These are phyloP conservation scores for Fusarium sp. DNA, from an alignment of 2,329 filamentous ascomycete genomes.

Conservation along the genomic window DNA sequence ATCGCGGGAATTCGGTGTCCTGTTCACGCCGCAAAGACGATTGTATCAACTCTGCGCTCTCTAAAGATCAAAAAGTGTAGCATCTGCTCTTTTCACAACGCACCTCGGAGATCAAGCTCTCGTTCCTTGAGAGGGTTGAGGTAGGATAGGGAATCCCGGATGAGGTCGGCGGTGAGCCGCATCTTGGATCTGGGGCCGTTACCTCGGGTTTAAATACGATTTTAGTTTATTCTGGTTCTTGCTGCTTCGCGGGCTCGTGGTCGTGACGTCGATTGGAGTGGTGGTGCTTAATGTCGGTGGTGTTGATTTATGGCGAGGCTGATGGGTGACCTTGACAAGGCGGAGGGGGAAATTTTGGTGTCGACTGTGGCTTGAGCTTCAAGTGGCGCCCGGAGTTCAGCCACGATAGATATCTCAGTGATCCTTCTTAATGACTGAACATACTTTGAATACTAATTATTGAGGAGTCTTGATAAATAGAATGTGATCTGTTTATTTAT, in stretches of 20 bases:
- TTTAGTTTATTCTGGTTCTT: background rate
- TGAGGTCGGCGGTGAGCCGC: slow-evolving; percentile 96
- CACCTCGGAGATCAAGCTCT: slow-evolving; percentile 99
- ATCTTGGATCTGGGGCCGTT: slow-evolving; percentile 65
- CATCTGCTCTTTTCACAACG: slow-evolving; percentile 95
- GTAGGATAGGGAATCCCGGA: slow-evolving; percentile 95
- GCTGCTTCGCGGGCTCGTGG: slow-evolving; percentile 1
- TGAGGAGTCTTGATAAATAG: background rate
- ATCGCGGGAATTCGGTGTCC: slow-evolving; percentile 98
- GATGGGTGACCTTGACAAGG: slow-evolving; percentile 48
- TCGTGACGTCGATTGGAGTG: slow-evolving; percentile 8
- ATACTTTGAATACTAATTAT: background rate
- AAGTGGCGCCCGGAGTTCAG: slow-evolving; percentile 31
- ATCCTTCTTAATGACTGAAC: background rate
- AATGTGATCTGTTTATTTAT: background rate
- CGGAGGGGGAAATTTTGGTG: slow-evolving; percentile 52
- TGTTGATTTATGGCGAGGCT: slow-evolving; percentile 49
- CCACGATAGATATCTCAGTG: slow-evolving; percentile 14
- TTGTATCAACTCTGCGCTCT: slow-evolving; percentile 85
- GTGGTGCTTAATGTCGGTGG: slow-evolving; percentile 20
- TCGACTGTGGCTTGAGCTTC: slow-evolving; percentile 35
- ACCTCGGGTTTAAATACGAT: slow-evolving; percentile 39
- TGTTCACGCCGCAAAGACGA: slow-evolving; percentile 68
- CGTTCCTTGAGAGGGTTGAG: slow-evolving; percentile 99
- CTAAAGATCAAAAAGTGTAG: slow-evolving; percentile 74